These are phyloP conservation scores for Fomitopsis pulvina DNA, from an alignment of 768 basidiomycete genomes.

Conservation along the genomic window DNA sequence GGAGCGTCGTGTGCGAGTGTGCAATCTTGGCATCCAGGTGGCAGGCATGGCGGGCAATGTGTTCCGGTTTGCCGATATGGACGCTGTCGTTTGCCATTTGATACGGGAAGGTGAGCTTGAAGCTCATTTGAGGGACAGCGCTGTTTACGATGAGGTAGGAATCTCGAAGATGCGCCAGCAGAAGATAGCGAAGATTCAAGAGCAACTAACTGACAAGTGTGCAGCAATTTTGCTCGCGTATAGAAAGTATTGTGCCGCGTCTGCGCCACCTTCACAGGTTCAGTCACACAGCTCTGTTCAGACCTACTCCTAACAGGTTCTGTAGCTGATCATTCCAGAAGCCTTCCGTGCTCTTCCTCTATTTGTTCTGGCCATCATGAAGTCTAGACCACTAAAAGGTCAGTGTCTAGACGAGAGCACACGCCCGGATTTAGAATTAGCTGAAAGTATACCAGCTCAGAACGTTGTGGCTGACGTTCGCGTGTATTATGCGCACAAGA, in stretches of 20 bases:
- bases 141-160: slow-evolving; percentile 39
- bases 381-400: slow-evolving; percentile 95
- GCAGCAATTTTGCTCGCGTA: slow-evolving; percentile 80
- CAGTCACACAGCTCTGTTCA: not conserved
- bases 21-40: slow-evolving; percentile 81
- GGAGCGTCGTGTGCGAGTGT: slow-evolving; percentile 73
- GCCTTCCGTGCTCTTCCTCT: slow-evolving; percentile 83
- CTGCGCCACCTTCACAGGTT: slow-evolving; percentile 75
- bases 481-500: slow-evolving; percentile 73
- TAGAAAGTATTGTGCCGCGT: slow-evolving; percentile 79
- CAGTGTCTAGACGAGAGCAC: slow-evolving; percentile 5
- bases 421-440: not conserved
- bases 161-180: slow-evolving; percentile 55
- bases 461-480: slow-evolving; percentile 93
- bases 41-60: slow-evolving; percentile 84
- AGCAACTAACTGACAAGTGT: slow-evolving; percentile 79
- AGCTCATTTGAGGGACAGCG: not conserved
- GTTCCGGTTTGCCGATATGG: slow-evolving; percentile 88
- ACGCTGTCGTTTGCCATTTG: slow-evolving; percentile 68
- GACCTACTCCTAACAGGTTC: slow-evolving; percentile 7
- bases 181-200: slow-evolving; percentile 69
- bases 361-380: slow-evolving; percentile 74
- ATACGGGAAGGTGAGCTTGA: slow-evolving; percentile 64
- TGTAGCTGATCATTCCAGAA: slow-evolving; percentile 89
- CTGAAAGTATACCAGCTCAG: slow-evolving; percentile 44